Conservation (phyloP, 1,139 yeast genomes). For the Taphrina populina region DNA sequence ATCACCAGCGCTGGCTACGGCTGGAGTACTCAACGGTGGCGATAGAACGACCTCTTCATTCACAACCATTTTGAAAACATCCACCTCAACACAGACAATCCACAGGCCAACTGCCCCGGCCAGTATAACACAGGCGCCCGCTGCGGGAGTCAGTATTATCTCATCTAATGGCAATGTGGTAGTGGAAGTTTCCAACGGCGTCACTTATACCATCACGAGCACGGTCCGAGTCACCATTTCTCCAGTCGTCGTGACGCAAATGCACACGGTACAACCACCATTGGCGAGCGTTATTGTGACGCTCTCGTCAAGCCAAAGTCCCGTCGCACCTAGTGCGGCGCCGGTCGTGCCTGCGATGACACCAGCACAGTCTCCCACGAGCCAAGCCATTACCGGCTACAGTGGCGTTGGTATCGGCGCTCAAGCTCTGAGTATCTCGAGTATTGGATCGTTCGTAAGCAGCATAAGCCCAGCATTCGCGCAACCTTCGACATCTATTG, state of each 20-base stretch:
- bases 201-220: background rate
- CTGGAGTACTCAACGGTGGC: constrained; percentile 3
- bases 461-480: too few species aligned
- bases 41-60: background rate
- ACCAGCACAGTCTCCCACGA: background rate
- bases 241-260: constrained; percentile 3
- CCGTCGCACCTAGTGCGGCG: background rate
- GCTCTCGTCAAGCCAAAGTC: background rate
- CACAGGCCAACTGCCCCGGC: background rate
- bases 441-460: too few species aligned
- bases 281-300: background rate
- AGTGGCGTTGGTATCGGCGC: too few species aligned
- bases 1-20: constrained; percentile 7
- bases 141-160: background rate
- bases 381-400: background rate
- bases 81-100: constrained; percentile 8
- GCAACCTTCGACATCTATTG: too few species aligned
- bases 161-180: background rate
- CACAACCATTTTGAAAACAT: background rate
- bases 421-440: too few species aligned
- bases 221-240: constrained; percentile 5
- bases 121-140: background rate
- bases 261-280: background rate
- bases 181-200: background rate
- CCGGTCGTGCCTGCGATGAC: background rate